These are phyloP conservation scores for Fusarium albosuccineum DNA, from an alignment of 2,329 filamentous ascomycete species.

Conservation along the genomic window DNA sequence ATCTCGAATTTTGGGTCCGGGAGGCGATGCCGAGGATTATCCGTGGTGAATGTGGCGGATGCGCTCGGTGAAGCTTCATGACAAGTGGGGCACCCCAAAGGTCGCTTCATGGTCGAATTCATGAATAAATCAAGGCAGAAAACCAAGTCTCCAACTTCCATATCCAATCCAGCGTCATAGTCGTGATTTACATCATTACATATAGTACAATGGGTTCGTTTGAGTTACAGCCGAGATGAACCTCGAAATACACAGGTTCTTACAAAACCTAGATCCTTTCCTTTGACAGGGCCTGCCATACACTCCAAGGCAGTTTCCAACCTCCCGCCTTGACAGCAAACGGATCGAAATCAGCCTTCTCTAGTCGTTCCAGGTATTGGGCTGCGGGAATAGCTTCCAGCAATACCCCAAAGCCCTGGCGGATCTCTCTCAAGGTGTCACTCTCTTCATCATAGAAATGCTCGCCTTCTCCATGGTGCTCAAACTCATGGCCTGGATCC, in stretches of 20 bases:
- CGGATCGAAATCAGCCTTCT: slow-evolving; percentile 86
- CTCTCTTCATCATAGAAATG: slow-evolving; percentile 62
- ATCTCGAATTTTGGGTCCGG: slow-evolving; percentile 45
- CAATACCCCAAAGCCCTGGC: slow-evolving; percentile 81
- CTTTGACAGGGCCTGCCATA: slow-evolving; percentile 67
- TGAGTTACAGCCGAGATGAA: slow-evolving; percentile 10
- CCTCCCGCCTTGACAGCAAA: slow-evolving; percentile 73
- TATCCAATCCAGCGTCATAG: slow-evolving; percentile 12
- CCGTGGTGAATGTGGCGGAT: slow-evolving; percentile 40
- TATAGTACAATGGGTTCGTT: slow-evolving; percentile 30
- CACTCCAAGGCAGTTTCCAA: slow-evolving; percentile 89
- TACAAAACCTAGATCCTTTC: slow-evolving; percentile 57
- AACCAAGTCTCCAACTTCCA: no score
- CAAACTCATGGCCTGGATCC: slow-evolving; percentile 86
- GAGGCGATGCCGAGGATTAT: slow-evolving; percentile 47
- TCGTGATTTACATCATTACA: slow-evolving; percentile 16
- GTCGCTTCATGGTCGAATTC: not conserved
- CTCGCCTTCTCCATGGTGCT: slow-evolving; percentile 84
- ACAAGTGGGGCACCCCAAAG: slow-evolving; percentile 19
- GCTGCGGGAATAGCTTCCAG: slow-evolving; percentile 83
- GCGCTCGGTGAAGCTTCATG: slow-evolving; percentile 25
- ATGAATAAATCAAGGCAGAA: not conserved
- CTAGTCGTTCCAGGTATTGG: slow-evolving; percentile 82
- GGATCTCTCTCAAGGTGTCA: slow-evolving; percentile 56
- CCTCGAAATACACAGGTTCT: slow-evolving; percentile 10